A percentile compares a stretch with the other conserved stretches of the same genome.
Evolutionary conservation across 306 rosid genomes (phyloP).

Genomic region (Acacia acuminata): DNA sequence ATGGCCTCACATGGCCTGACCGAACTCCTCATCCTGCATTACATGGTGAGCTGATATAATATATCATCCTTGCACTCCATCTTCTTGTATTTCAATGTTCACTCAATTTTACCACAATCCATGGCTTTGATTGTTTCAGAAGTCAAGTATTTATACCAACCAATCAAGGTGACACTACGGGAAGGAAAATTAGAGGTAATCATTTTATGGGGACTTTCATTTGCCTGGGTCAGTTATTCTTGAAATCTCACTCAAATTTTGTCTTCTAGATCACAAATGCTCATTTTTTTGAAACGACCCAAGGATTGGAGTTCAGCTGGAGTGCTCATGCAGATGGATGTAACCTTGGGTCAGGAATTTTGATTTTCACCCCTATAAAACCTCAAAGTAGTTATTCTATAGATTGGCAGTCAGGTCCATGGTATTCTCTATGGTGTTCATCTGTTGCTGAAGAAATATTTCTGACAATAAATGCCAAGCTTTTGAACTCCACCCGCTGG

Average conservation of each 20-base stretch:
- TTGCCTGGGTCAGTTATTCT: conserved; percentile 20
- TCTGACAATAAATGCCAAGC: conserved; percentile 61
- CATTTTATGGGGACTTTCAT: conserved; percentile 2
- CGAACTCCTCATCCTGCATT: conserved; percentile 94
- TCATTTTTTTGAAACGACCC: conserved; percentile 75
- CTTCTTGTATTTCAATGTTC: not conserved
- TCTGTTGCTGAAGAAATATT: conserved; percentile 64
- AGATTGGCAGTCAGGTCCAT: conserved; percentile 74
- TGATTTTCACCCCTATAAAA: conserved; percentile 59
- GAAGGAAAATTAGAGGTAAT: conserved; percentile 68
- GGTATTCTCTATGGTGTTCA: conserved; percentile 68
- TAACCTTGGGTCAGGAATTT: conserved; percentile 66
- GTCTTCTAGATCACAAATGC: conserved; percentile 64
- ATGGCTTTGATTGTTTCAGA: conserved; percentile 58
- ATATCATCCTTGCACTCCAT: not conserved
- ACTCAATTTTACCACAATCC: not conserved
- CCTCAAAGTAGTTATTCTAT: conserved; percentile 61
- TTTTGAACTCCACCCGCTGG: conserved; percentile 69
- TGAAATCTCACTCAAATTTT: conserved; percentile 24
- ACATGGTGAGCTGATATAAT: conserved; percentile 56
- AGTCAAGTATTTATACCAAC: conserved; percentile 84
- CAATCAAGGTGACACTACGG: conserved; percentile 66
- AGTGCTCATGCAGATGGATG: conserved; percentile 72
- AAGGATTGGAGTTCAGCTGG: conserved; percentile 84
- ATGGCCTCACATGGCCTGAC: conserved; percentile 83